Percentiles rank a stretch among this genome's conserved stretches.
Evolutionary conservation across 2,329 filamentous ascomycete species (phyloP).

Genomic region (Berkeleyomyces rouxiae): DNA sequence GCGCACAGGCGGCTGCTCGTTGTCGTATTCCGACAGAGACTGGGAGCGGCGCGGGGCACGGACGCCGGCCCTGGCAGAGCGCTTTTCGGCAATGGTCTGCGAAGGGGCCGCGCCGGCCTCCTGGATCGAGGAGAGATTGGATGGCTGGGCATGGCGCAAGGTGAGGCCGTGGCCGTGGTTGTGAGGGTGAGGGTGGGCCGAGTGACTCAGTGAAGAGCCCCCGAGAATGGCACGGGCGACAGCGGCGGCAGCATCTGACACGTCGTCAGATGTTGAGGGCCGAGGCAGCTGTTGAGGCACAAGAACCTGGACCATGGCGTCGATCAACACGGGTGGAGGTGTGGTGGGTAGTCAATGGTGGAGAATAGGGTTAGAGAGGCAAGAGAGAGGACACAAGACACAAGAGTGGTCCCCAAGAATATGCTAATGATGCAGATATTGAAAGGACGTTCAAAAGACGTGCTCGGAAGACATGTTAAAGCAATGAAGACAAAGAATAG

Average conservation of each 20-base stretch:
- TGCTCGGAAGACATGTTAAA: neutral
- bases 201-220: neutral
- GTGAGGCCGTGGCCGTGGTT: neutral
- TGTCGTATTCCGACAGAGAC: slow-evolving; percentile 12
- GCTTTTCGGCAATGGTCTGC: neutral
- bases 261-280: neutral
- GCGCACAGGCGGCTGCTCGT: slow-evolving; percentile 3
- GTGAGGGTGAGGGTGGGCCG: neutral
- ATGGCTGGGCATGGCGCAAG: neutral
- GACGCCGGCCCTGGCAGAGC: neutral
- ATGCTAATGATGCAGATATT: neutral
- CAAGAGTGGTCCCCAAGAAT: neutral
- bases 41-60: slow-evolving; percentile 11
- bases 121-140: neutral
- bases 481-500: neutral
- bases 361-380: neutral
- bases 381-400: neutral
- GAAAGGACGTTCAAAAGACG: neutral
- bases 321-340: neutral
- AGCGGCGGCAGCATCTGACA: neutral
- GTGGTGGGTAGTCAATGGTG: neutral
- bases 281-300: neutral
- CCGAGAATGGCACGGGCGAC: slow-evolving; percentile 7
- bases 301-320: slow-evolving; percentile 1
- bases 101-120: neutral